Evolutionary conservation across 73 alveolate genomes (phyloP), one percentile per base, ranked within the genome.

Genomic region (Paramecium bursaria): DNA sequence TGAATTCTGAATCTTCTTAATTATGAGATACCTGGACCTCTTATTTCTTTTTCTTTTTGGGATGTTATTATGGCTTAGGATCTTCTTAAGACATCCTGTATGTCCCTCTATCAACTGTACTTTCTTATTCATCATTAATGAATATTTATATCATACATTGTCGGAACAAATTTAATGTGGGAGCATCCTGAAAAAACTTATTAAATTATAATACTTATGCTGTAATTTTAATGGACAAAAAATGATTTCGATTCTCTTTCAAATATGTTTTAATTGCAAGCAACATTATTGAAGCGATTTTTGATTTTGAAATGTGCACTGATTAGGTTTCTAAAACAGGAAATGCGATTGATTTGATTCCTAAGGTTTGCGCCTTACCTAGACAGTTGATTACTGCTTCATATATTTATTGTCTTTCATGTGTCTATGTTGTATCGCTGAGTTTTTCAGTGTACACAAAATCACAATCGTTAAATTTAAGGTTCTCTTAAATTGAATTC

Each of bases 241-340:
- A n/a, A n/a, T n/a, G n/a, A n/a, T n/a, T 17, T 30, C 2, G 15
- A 67, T 67, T 15, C 4, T 67, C 82, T 19, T 47, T 67, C 17
- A 67, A 17, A 4, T 39, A 67, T 21, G 51, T 35, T 44, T 67
- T 67, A 9, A 67, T 67, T 1, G 82, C 82, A 33, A 67, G 44
- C 5, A 67, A 14, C 57, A 42, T 39, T 5, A 42, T 47, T 14
- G 82, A 15, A 39, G 55, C 82, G 1, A 67, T 13, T 67, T 67
- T 67, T 7, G 44, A 15, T 10, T 47, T 67, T 35, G 61, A 19
- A 7, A 67, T 67, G 1, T 67, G 61, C 1, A 67, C 35, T 2
- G 22, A 9, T 39, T 31, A 17, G 9, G 22, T 11, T 17, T 67
- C 82, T 47, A 67, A 11, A 2, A 67, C 44, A 1, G 54, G 33